Evolutionary conservation across 345 rosid species (phyloP), one percentile per base, ranked within the genome.

Genomic region (Syzygium aromaticum): DNA sequence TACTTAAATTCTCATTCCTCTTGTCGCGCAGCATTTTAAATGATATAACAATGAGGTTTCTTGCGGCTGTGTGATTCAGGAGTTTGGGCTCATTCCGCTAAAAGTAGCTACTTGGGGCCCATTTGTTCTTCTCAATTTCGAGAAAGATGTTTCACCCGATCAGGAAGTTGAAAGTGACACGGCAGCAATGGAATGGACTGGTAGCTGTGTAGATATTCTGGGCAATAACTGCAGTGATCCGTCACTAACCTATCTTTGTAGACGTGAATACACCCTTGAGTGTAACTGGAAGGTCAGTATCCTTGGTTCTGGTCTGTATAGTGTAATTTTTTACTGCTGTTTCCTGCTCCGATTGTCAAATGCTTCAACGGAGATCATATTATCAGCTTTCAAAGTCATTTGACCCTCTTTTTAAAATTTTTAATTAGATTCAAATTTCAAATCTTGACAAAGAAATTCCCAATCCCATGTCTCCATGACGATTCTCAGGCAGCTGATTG

Each of bases 221-320:
- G 91, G 93, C 61, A 89, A 84, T 52, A 92, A 87, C 86, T 97
- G 98, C 87, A 92, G 95, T 88, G 98, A 94, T 90, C 88, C 93
- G 27, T 89, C 93, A 9, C 93, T 96, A 84, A 89, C 90, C 88
- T 95, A 89, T 88, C 86, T 94, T 78, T 95, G 98, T 89, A 93
- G 99, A 86, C 96, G 94, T 4, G 96, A 93, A 84, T 97, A 97
- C 90, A 90, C 86, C 51, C 90, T 97, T 84, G 93, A 95, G 57
- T 96, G 98, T 89, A 97, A 96, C 85, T 95, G 99, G 99, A 96
- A 96, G 98, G 99, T 96, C 49, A 73, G 27, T 73, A 5, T 73
- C 14, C 80, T 73, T 9, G 80, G 25, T 73, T 73, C 80, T 73
- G 49, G 25, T 33, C 43, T 56, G 11, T 40, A n/a, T 49, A 64